Evolutionary conservation across 306 rosid genomes (phyloP).

Genomic region (Heteromeles arbutifolia): DNA sequence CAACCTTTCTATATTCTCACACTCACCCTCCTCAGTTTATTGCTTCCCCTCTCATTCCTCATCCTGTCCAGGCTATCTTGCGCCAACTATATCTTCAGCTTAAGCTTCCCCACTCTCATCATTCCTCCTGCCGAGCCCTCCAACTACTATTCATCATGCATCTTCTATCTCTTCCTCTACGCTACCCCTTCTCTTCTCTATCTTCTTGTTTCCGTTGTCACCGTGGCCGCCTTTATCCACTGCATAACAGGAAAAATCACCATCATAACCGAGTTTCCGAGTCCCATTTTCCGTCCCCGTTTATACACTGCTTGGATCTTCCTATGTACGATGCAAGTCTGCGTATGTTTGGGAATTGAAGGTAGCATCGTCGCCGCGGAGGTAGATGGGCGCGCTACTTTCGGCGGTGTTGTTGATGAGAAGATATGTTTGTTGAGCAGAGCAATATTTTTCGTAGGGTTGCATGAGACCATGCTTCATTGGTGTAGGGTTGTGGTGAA

Average conservation of each 20-base stretch:
- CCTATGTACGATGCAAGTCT: conserved; percentile 56
- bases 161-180: conserved; percentile 22
- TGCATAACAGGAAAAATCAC: conserved; percentile 33
- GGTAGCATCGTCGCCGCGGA: conserved; percentile 32
- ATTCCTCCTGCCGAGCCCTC: background rate
- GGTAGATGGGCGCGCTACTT: conserved; percentile 4
- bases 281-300: conserved; percentile 21
- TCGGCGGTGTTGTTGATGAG: conserved; percentile 23
- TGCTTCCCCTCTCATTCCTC: conserved; percentile 73
- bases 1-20: conserved; percentile 50
- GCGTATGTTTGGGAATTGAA: conserved; percentile 59
- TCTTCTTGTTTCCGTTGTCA: conserved; percentile 36
- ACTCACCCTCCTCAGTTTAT: conserved; percentile 51
- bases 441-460: conserved; percentile 52
- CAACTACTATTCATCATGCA: background rate
- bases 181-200: conserved; percentile 40
- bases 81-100: conserved; percentile 28
- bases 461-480: conserved; percentile 62
- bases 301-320: conserved; percentile 53
- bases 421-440: conserved; percentile 35
- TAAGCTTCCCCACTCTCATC: background rate
- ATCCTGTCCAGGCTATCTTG: conserved; percentile 52
- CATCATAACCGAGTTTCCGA: conserved; percentile 9
- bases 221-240: conserved; percentile 39
- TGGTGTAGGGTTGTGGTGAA: conserved; percentile 75